Base-by-base conservation (phyloP, 345 rosid species). In the Salix dunnii region DNA sequence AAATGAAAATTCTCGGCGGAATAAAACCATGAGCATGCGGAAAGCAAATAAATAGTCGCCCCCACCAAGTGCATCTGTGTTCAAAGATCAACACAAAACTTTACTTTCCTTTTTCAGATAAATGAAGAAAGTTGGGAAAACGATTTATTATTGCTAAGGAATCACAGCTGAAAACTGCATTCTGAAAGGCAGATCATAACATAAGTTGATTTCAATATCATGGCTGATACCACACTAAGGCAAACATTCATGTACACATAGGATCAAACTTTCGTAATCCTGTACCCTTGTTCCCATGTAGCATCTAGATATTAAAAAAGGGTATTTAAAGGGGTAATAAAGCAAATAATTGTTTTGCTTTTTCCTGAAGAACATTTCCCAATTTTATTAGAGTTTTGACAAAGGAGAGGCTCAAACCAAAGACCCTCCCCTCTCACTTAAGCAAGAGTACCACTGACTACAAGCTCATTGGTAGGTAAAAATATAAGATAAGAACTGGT, bases 31-130 rank as follows among this genome's bases (percentile, higher is more conserved):
- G 49, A 96, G 90, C 99, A 96, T 96, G 72, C 98, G 86, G 81
- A 96, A 85, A 49, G 99, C 98, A 88, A 96, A 96, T 69, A 93
- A 88, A 86, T 96, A 96, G 86, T 92, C 92, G 36, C 99, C 99
- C 80, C 97, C 98, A 68, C 99, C 99, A 6, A 96, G 86, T 6
- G 94, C 88, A 81, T 96, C 98, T 96, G 90, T 66, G 69, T 53
- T 78, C 72, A 65, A 77, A 76, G 43, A 74, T 28, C 75, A 70
- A 65, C 76, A 71, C 46, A 42, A 7, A 68, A 3, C 76, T 28
- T 28, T 49, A 38, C 20, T 31, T 64, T 63, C 27, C 76, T 40
- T 40, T 35, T n/a, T 64, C 46, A 63, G 67, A 67, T 68, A 61
- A 62, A 79, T 23, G 25, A 43, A 60, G 67, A 69, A 43, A 63